Percentiles rank a stretch among this genome's conserved stretches.
Evolutionary conservation across 2,329 filamentous ascomycete genomes (phyloP).

Genomic region (Xylariales sp.): DNA sequence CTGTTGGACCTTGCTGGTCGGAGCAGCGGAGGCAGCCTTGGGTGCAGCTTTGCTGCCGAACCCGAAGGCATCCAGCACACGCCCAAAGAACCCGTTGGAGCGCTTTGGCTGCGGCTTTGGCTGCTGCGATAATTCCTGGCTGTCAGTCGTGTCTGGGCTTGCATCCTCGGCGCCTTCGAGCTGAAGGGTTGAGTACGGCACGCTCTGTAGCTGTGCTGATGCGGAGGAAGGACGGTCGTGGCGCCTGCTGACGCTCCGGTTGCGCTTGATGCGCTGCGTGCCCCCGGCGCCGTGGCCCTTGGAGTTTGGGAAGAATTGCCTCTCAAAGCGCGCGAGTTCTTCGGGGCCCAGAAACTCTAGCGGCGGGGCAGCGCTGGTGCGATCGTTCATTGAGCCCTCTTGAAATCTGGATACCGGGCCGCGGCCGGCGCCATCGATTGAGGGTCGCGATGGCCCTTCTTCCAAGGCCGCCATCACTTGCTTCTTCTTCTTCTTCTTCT

Average conservation of each 20-base stretch:
- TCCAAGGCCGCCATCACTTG: slow-evolving; percentile 13
- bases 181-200: slow-evolving; percentile 6
- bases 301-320: slow-evolving; percentile 20
- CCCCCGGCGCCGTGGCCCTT: not conserved
- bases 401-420: slow-evolving; percentile 47
- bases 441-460: slow-evolving; percentile 17
- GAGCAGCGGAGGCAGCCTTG: too few relatives aligned
- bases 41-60: slow-evolving; percentile 6
- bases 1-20: slow-evolving; percentile 13
- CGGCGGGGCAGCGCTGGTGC: slow-evolving; percentile 67
- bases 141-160: slow-evolving; percentile 3
- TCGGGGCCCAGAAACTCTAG: slow-evolving; percentile 54
- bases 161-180: slow-evolving; percentile 3
- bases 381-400: slow-evolving; percentile 86
- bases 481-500: not conserved
- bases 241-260: slow-evolving; percentile 2
- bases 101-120: slow-evolving; percentile 22
- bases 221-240: slow-evolving; percentile 16
- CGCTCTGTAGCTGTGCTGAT: slow-evolving; percentile 11
- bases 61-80: slow-evolving; percentile 21
- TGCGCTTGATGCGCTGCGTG: not conserved
- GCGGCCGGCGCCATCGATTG: slow-evolving; percentile 17
- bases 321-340: slow-evolving; percentile 22
- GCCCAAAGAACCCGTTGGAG: slow-evolving; percentile 22
- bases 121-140: slow-evolving; percentile 9